Evolutionary conservation across 352 stramenopile genomes (phyloP), one percentile per base, ranked within the genome.

Genomic region (Phytophthora pisi): DNA sequence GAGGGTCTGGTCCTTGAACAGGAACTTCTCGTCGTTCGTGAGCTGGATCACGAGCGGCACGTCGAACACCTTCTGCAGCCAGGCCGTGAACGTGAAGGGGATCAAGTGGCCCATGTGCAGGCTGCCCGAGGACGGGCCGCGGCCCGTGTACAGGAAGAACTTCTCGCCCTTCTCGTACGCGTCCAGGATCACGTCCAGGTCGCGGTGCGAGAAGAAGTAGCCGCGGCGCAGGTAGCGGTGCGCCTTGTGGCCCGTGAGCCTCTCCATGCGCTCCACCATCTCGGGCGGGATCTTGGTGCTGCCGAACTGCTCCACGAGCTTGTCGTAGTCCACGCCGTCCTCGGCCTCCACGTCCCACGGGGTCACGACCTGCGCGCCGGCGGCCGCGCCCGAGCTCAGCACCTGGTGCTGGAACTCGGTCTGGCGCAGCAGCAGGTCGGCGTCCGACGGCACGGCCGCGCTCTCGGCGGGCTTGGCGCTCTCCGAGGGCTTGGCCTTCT

Each of bases 1-100:
- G 23, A 96, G 75, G 57, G 90, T 95, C 69, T 97, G 87, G 66
- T 98, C 96, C 82, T 99, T 99, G 83, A 99, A 99, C 9, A 99
- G 74, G 68, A 99, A 99, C 82, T 99, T 99, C 75, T 99, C 98
- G 78, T 99, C 98, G 76, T 99, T 98, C 4, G 98, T 99, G 56
- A 99, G 96, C 85, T 99, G 98, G 77, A 99, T 99, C 64, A 99
- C 98, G 54, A 99, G 86, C 11, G 98, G 98, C 73, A 98, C 97
- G 57, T 99, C 86, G 68, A 99, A 99, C 49, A 98, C 98, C 65
- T 98, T 95, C 76, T 99, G 97, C 28, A 99, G 73, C 96, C 96
- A 99, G 53, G 98, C 87, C n/a, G 97, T 99, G 74, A 99, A 99
- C 55, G 98, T 95, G 77, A 99, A 99, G 11, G 98, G 98, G 60